phyloP scores from a whole-genome alignment of 768 basidiomycete genomes.

The Mycena albidolilacea region DNA sequence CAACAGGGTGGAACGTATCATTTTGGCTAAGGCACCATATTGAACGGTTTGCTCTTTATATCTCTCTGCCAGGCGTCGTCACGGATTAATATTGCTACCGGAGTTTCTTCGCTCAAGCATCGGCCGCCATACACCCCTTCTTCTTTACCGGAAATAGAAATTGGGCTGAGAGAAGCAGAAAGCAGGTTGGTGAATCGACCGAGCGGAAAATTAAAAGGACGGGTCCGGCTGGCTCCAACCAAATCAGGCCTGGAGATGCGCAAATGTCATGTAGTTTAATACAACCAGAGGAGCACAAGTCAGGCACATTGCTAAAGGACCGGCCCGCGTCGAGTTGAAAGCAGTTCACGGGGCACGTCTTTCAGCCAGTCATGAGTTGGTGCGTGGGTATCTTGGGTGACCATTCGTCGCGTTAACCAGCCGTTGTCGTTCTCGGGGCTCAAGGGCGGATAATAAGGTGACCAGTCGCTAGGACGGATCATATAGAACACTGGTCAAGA shows the following conservation, averaged over 20 bases:
- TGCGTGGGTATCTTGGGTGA: not conserved
- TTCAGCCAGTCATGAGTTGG: not conserved
- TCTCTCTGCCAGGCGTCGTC: not conserved
- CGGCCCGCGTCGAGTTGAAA: not conserved
- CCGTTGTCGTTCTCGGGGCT: too few species aligned
- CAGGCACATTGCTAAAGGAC: not conserved
- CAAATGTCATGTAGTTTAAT: not conserved
- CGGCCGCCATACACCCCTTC: not conserved
- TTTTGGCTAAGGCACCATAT: constrained; percentile 14
- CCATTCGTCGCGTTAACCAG: too few species aligned
- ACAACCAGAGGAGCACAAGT: not conserved
- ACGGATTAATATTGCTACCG: not conserved
- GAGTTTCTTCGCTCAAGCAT: constrained; percentile 31
- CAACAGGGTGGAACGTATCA: constrained; percentile 46
- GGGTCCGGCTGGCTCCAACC: not conserved
- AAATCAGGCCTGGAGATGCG: not conserved
- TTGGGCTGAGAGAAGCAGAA: not conserved
- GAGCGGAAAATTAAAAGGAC: constrained; percentile 15
- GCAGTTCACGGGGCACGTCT: constrained; percentile 3
- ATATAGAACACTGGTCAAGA: not conserved
- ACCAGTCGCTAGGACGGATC: too few species aligned
- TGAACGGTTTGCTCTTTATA: constrained; percentile 3
- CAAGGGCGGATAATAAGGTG: too few species aligned
- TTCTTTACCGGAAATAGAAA: not conserved
- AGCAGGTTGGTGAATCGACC: not conserved